Evolutionary conservation across 2,329 filamentous ascomycete species (phyloP), one percentile per base, ranked within the genome.

Genomic region (Periconia macrospinosa): DNA sequence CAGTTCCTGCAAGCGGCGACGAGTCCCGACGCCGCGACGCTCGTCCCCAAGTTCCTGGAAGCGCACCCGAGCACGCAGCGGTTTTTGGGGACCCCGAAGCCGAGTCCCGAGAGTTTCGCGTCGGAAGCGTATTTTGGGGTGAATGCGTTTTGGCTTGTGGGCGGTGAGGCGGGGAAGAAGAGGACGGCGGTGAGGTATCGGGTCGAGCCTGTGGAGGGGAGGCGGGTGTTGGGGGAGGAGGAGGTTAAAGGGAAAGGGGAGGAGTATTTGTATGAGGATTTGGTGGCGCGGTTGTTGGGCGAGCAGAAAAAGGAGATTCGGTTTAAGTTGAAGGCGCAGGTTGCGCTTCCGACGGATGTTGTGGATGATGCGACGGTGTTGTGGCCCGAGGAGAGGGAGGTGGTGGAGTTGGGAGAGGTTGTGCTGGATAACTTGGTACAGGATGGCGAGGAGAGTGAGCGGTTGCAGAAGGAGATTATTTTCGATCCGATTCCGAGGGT

Each of bases 401-500:
- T 81, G 18, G 79, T 83, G 3, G 78, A 82, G 57, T 63, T 86
- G 50, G 83, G 83, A 1, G 75, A 62, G 1, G 62, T 85, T 8
- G 76, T 61, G 52, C 51, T 85, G 10, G 74, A 81, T 19, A 62
- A 65, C 20, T 53, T 78, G 10, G 63, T 76, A 8, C 3, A 27
- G 23, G 65, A 69, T 19, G 70, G 75, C n/a, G 70, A 75, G 37
- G 73, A 78, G 49, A 75, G 72, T 46, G 63, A 66, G 53, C 71
- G 69, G 50, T 69, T 78, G 70, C 77, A 82, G 70, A 80, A 83
- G 70, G 69, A 73, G 30, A 72, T 81, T 41, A 85, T 86, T 57
- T 85, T 83, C 57, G 83, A 86, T 71, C 83, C 83, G 1, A 76
- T 85, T 47, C 82, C 83, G 6, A 72, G 82, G 49, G 76, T 85